Percentiles rank a stretch among this genome's conserved stretches.
Evolutionary conservation across 2,329 filamentous ascomycete genomes (phyloP).

Genomic region (Celoporthe dispersa): DNA sequence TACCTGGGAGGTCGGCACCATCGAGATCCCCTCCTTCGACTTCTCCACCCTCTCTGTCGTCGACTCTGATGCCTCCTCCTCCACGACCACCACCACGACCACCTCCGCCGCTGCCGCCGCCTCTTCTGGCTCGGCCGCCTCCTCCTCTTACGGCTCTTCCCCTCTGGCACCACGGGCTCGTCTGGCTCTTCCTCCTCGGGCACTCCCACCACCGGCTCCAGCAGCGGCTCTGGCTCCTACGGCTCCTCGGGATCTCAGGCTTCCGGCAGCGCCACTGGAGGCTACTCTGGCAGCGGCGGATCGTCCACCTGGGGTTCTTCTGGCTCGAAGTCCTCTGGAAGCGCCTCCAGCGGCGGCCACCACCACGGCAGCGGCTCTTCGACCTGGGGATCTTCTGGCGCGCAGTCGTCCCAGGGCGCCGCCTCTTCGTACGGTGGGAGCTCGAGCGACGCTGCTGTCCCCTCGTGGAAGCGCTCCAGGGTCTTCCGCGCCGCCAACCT

Average conservation of each 20-base stretch:
- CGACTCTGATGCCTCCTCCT: background rate
- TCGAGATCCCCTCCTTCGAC: conserved; percentile 26
- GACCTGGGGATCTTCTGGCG: background rate
- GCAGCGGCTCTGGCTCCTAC: conserved; percentile 7
- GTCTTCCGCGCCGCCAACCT: conserved; percentile 3
- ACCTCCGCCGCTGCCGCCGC: background rate
- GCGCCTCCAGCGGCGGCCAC: background rate
- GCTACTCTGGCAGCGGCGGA: background rate
- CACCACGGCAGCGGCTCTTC: background rate
- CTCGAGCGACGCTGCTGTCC: background rate
- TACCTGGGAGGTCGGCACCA: conserved; percentile 29
- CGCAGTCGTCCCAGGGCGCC: conserved; percentile 9
- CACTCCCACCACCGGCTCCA: conserved; percentile 2
- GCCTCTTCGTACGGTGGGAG: background rate
- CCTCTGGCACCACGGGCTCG: background rate
- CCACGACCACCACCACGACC: background rate
- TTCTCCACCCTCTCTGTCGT: conserved; percentile 14
- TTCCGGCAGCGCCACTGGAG: background rate
- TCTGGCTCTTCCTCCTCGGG: conserved; percentile 10
- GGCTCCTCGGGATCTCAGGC: conserved; percentile 3
- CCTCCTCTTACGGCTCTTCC: conserved; percentile 1
- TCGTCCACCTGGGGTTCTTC: conserved; percentile 13
- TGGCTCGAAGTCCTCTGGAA: background rate
- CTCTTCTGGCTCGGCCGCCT: background rate
- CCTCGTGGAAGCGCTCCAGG: conserved; percentile 14